Conservation (phyloP, 2,329 filamentous ascomycete genomes). For the Alternaria tenuissima region DNA sequence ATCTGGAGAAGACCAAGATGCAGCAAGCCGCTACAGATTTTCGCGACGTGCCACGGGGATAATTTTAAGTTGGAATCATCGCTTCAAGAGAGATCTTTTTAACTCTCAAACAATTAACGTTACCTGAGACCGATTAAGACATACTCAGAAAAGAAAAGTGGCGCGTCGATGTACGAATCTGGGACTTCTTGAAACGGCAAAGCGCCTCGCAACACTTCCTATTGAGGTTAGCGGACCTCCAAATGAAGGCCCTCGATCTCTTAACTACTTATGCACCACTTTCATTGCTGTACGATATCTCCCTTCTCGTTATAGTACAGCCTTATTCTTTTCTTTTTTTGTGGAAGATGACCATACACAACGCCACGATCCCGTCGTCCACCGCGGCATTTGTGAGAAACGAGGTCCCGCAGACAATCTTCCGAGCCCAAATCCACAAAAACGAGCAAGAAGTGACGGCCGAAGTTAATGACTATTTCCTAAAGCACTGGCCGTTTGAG, state of each 20-base stretch:
- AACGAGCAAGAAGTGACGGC: not conserved
- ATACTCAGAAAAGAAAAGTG: not conserved
- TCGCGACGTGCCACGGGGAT: not conserved
- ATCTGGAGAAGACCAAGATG: slow-evolving; percentile 31
- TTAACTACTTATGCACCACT: not conserved
- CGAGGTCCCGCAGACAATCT: not conserved
- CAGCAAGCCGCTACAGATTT: slow-evolving; percentile 47
- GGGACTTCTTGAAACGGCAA: not conserved
- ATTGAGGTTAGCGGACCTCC: rapidly evolving
- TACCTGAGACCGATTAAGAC: not conserved
- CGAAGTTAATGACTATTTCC: slow-evolving; percentile 53
- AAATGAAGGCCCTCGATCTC: not conserved
- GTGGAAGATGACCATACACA: not conserved
- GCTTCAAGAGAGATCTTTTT: too few relatives aligned
- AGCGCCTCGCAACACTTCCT: not conserved
- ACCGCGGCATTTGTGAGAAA: not conserved
- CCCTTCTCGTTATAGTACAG: not conserved
- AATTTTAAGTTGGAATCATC: not conserved
- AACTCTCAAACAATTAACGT: not conserved
- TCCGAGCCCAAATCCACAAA: not conserved
- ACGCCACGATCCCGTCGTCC: not conserved
- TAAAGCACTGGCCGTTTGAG: slow-evolving; percentile 51
- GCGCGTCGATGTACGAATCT: not conserved
- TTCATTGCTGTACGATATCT: not conserved
- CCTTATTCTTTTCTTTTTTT: not conserved